Evolutionary conservation across 129 eudicot species (phyloP).

Genomic region (Ambrosia artemisiifolia): DNA sequence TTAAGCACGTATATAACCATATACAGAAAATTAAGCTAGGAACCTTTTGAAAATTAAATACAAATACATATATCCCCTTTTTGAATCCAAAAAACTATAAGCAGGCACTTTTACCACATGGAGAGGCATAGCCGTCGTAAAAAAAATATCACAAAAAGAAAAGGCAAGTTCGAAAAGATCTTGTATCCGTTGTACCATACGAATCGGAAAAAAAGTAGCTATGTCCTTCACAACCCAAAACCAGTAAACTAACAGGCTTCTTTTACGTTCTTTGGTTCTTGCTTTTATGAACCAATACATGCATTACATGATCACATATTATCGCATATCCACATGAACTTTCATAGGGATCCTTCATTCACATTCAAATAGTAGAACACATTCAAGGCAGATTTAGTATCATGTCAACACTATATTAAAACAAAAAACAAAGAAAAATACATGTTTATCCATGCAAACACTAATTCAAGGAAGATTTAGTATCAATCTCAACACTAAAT

Average conservation of each 20-base stretch:
- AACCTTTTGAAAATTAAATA: neutral
- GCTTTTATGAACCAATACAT: neutral
- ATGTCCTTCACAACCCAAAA: neutral
- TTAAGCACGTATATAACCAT: neutral
- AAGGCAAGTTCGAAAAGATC: neutral
- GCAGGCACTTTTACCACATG: neutral
- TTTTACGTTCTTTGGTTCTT: neutral
- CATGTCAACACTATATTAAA: neutral
- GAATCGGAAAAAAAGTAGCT: neutral
- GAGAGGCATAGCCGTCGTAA: no score
- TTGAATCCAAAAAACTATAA: neutral
- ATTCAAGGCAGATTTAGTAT: neutral
- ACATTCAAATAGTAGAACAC: neutral
- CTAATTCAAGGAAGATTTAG: neutral
- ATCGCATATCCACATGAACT: neutral
- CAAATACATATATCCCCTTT: neutral
- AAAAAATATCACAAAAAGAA: neutral
- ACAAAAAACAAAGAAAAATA: neutral
- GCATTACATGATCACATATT: conserved; percentile 7
- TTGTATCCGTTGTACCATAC: neutral
- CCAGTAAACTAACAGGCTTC: neutral
- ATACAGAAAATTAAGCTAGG: neutral
- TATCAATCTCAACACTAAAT: neutral
- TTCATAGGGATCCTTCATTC: neutral
- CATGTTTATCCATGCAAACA: neutral